phyloP scores from a whole-genome alignment of 495 filamentous ascomycete species.

The Podospora didyma region DNA sequence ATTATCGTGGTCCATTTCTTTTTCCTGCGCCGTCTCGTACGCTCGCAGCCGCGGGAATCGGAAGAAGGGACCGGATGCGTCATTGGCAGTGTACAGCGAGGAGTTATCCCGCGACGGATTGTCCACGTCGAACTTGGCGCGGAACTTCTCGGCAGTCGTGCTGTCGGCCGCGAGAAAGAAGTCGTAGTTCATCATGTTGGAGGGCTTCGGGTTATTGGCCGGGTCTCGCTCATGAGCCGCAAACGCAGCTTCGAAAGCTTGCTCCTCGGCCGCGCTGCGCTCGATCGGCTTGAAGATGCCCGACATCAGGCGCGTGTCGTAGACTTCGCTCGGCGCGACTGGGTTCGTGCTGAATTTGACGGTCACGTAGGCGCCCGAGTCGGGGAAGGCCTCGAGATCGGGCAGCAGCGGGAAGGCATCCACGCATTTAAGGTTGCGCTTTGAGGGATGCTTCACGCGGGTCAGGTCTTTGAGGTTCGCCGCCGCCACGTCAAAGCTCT shows the following conservation, averaged over 20 bases:
- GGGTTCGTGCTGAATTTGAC: slow-evolving; percentile 88
- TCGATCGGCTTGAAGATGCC: slow-evolving; percentile 69
- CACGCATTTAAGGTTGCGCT: slow-evolving; percentile 70
- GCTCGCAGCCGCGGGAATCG: slow-evolving; percentile 72
- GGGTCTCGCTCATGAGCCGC: slow-evolving; percentile 63
- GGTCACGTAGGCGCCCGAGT: slow-evolving; percentile 78
- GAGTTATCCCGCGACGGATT: slow-evolving; percentile 66
- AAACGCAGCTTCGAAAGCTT: slow-evolving; percentile 44
- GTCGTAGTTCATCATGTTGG: slow-evolving; percentile 70
- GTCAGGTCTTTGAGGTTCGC: slow-evolving; percentile 63
- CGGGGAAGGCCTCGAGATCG: slow-evolving; percentile 83
- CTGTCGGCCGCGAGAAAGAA: slow-evolving; percentile 66
- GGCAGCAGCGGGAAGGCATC: slow-evolving; percentile 80
- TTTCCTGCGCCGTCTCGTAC: slow-evolving; percentile 75
- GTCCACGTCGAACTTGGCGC: slow-evolving; percentile 65
- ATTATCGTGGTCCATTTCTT: slow-evolving; percentile 60
- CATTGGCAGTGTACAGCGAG: slow-evolving; percentile 58
- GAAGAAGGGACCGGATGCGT: slow-evolving; percentile 51
- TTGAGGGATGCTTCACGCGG: slow-evolving; percentile 74
- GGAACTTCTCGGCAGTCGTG: slow-evolving; percentile 57
- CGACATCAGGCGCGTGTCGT: slow-evolving; percentile 78
- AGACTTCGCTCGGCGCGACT: slow-evolving; percentile 50
- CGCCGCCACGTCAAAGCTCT: slow-evolving; percentile 80
- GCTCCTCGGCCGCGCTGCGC: slow-evolving; percentile 46
- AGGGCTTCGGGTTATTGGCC: slow-evolving; percentile 54